Base-by-base conservation (phyloP, 2,329 filamentous ascomycete species). In the Didymella pomorum region DNA sequence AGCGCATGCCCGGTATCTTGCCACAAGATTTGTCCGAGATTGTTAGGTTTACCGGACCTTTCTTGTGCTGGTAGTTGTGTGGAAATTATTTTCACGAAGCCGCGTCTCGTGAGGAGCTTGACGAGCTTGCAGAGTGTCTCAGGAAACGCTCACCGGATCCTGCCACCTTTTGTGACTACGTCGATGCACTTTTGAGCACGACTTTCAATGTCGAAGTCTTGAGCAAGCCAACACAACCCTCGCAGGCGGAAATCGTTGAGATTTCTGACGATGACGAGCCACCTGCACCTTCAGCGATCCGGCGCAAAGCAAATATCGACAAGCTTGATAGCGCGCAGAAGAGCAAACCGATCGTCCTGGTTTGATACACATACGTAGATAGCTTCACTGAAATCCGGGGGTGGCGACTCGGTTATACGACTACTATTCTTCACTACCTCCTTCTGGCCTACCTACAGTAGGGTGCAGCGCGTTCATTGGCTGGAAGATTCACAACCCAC, bases 61-160 rank as follows among this genome's bases (percentile, higher is more conserved):
- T 76, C 42, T 43, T 76, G 9, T 76, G 68, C 25, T 79, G 76
- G 76, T 75, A 70, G 70, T 48, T 72, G 7, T 69, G 64, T 25
- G 62, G 61, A n/a, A 61, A 72, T 28, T 71, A 63, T 35, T 57
- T 66, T 18, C 31, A 50, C 20, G 55, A 51, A 11, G 29, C 57
- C n/a, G 53, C 65, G 4, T 46, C 62, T 0, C 28, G 43, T 7
- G 26, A 12, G 53, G 54, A 63, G 2, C 58, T 74, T 0, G 44
- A 64, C 26, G 66, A 72, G 28, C 46, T 75, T 1, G 43, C 33
- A 25, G n/a, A 26, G 6, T 63, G 58, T 35, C 50, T 74, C 1
- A 41, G 60, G 12, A 33, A 60, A 5, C 54, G 55, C 8, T 52
- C 49, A 5, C 41, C 58, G 2, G 71, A 71, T 37, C 61, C 48